phyloP scores from a whole-genome alignment of 306 rosid species.

The Prosopis cineraria region DNA sequence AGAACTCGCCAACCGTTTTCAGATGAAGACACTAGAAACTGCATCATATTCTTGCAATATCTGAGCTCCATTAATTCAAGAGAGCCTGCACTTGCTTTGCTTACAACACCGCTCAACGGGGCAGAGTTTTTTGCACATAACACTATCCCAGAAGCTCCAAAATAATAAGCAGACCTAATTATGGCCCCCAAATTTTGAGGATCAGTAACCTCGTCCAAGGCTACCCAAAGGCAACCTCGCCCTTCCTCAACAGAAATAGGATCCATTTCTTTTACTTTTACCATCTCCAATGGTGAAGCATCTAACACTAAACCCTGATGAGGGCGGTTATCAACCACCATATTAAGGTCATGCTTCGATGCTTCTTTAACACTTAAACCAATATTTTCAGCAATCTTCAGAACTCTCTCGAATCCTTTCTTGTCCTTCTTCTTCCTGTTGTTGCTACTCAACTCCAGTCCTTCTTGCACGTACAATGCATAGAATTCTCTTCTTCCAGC shows the following conservation, averaged over 20 bases:
- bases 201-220: conserved; percentile 94
- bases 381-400: conserved; percentile 72
- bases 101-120: conserved; percentile 88
- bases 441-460: conserved; percentile 79
- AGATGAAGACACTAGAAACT: conserved; percentile 80
- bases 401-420: conserved; percentile 83
- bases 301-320: conserved; percentile 94
- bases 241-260: conserved; percentile 68
- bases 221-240: conserved; percentile 81
- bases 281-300: conserved; percentile 92
- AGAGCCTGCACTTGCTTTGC: conserved; percentile 96
- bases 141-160: conserved; percentile 88
- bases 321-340: conserved; percentile 92
- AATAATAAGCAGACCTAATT: conserved; percentile 84
- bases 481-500: conserved; percentile 92
- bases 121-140: conserved; percentile 96
- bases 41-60: conserved; percentile 96
- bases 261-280: conserved; percentile 71
- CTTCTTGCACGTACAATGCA: conserved; percentile 82
- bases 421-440: conserved; percentile 96
- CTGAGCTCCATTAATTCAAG: conserved; percentile 91
- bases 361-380: conserved; percentile 64
- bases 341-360: conserved; percentile 91
- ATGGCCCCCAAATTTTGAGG: conserved; percentile 96
- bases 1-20: conserved; percentile 92